A percentile compares a stretch with the other conserved stretches of the same genome.
Evolutionary conservation across 176 grass and related monocot species (phyloP).

Genomic region (Echinochloa phyllopogon): DNA sequence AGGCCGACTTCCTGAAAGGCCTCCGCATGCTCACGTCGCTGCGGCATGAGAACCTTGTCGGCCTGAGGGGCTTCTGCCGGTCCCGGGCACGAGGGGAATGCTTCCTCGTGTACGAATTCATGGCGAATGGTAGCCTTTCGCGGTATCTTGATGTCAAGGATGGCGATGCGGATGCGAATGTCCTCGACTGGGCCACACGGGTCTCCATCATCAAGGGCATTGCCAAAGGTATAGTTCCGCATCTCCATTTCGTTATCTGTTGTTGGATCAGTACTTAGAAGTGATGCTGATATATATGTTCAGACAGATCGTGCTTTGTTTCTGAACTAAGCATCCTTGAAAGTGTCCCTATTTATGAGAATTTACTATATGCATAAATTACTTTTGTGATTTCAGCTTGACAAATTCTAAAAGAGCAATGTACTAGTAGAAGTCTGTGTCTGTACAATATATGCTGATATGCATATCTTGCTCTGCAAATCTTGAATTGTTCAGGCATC

Average conservation of each 20-base stretch:
- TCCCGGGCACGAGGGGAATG: constrained; percentile 75
- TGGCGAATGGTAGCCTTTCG: constrained; percentile 66
- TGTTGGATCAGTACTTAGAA: not conserved
- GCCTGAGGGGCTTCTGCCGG: constrained; percentile 69
- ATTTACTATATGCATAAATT: too few species aligned
- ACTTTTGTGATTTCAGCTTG: not conserved
- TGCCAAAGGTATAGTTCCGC: constrained; percentile 54
- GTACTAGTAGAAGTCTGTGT: too few species aligned
- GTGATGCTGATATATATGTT: not conserved
- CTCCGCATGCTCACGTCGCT: constrained; percentile 57
- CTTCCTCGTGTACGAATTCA: constrained; percentile 81
- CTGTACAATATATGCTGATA: too few species aligned
- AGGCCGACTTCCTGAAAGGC: constrained; percentile 73
- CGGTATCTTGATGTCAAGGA: constrained; percentile 65
- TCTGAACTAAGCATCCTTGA: not conserved
- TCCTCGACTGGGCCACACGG: constrained; percentile 69
- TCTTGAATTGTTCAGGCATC: constrained; percentile 50
- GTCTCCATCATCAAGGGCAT: constrained; percentile 82
- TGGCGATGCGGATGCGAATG: not conserved
- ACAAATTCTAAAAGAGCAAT: too few species aligned
- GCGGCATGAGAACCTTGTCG: constrained; percentile 79
- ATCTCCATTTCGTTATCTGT: not conserved
- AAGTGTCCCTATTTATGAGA: too few species aligned
- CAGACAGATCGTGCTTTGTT: not conserved
- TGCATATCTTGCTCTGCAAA: not conserved